These are phyloP conservation scores for Atractiella rhizophila DNA, from an alignment of 768 basidiomycete genomes.

Conservation along the genomic window DNA sequence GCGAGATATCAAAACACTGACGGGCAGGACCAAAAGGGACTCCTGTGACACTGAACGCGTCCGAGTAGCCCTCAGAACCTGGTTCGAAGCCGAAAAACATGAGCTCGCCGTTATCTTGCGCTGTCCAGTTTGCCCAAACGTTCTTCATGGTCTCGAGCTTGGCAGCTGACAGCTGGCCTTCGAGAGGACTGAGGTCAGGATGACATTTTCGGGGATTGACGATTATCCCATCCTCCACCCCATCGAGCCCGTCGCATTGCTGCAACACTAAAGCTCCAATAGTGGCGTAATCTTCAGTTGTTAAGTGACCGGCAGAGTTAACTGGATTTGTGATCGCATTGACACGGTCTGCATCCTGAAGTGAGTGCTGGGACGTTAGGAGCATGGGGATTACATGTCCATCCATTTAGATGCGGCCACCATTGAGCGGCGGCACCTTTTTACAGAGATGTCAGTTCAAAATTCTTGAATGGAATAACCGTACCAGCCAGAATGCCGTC, in stretches of 20 bases:
- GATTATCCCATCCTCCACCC: constrained; percentile 19
- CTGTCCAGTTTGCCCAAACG: constrained; percentile 2
- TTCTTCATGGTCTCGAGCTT: constrained; percentile 1
- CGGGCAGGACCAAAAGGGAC: not conserved
- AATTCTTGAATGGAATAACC: no score
- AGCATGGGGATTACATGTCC: no score
- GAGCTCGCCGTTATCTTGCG: constrained; percentile 2
- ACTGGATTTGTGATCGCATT: constrained; percentile 10
- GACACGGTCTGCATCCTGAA: no score
- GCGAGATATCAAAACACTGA: no score
- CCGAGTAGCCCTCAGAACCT: not conserved
- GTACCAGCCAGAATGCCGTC: constrained; percentile 13
- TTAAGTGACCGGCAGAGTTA: constrained; percentile 5
- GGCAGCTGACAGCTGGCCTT: not conserved
- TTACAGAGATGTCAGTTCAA: not conserved
- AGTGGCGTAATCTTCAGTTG: not conserved
- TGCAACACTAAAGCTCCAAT: constrained; percentile 1
- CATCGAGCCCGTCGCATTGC: constrained; percentile 14
- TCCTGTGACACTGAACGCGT: constrained; percentile 1
- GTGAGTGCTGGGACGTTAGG: no score
- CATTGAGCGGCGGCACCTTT: not conserved
- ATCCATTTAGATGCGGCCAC: constrained; percentile 8
- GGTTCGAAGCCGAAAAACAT: constrained; percentile 4
- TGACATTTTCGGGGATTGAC: constrained; percentile 19
- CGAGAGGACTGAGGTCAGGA: no score